A percentile compares a stretch with the other conserved stretches of the same genome.
Evolutionary conservation across 371 early-diverging fungal genomes (phyloP).

Genomic region (Saksenaea oblongispora): DNA sequence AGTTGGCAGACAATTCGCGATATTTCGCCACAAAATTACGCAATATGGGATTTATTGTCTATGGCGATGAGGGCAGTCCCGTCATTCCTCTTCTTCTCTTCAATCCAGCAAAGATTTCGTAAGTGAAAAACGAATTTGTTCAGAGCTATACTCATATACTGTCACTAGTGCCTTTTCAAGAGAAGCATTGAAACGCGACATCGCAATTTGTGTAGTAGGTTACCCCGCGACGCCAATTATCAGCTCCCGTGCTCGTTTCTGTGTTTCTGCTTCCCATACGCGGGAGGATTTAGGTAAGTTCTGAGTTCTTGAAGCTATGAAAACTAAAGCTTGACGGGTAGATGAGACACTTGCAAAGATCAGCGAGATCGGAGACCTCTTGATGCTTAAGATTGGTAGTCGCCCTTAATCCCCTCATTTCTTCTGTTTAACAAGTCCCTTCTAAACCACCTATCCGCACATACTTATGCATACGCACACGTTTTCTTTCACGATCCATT

Average conservation of each 20-base stretch:
- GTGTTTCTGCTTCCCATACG: constrained; percentile 95
- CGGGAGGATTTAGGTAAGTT: constrained; percentile 86
- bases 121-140: constrained; percentile 14
- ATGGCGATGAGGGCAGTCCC: constrained; percentile 94
- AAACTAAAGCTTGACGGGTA: background rate
- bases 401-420: background rate
- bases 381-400: constrained; percentile 46
- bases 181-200: constrained; percentile 85
- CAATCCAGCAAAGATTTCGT: constrained; percentile 97
- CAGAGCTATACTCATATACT: background rate
- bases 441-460: too few species aligned
- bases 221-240: constrained; percentile 99
- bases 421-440: background rate
- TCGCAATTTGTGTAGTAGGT: constrained; percentile 99
- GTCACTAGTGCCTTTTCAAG: constrained; percentile 85
- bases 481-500: too few species aligned
- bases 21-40: constrained; percentile 86
- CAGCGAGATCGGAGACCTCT: constrained; percentile 58
- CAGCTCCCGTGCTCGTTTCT: constrained; percentile 95
- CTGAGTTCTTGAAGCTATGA: background rate
- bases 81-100: constrained; percentile 97
- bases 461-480: too few species aligned
- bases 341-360: constrained; percentile 58
- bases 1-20: constrained; percentile 85
- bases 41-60: constrained; percentile 93